Conservation (phyloP, 2,329 filamentous ascomycete genomes). For the Penicillium sp. region DNA sequence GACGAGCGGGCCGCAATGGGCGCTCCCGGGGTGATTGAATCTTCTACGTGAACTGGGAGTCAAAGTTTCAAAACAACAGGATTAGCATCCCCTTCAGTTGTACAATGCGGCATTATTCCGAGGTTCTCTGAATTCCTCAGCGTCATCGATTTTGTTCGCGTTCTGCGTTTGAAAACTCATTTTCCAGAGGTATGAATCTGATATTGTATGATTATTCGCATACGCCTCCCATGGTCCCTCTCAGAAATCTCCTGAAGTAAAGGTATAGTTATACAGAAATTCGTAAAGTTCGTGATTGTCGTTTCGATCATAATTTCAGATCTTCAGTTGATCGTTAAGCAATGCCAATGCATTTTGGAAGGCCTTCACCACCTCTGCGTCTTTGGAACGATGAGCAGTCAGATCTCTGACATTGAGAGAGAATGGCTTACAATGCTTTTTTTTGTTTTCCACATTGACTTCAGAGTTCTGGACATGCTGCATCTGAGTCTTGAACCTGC, state of each 20-base stretch:
- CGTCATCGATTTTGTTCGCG: neutral
- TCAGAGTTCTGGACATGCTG: constrained; percentile 76
- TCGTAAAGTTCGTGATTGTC: constrained; percentile 5
- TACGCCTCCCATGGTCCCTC: neutral
- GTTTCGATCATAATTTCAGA: constrained; percentile 1
- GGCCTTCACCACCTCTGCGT: constrained; percentile 49
- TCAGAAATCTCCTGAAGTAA: neutral
- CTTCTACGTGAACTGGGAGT: too few relatives aligned
- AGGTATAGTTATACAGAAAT: neutral
- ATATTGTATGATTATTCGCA: neutral
- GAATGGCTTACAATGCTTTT: constrained; percentile 71
- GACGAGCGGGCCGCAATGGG: constrained; percentile 44
- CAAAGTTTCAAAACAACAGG: too few relatives aligned
- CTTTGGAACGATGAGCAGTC: constrained; percentile 25
- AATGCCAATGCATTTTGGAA: constrained; percentile 52
- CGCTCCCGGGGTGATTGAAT: constrained; percentile 1
- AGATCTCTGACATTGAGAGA: neutral
- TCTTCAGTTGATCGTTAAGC: constrained; percentile 36
- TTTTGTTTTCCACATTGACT: constrained; percentile 69
- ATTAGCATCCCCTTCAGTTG: too few relatives aligned
- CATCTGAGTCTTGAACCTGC: constrained; percentile 75
- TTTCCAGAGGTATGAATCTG: neutral
- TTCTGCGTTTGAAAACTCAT: neutral
- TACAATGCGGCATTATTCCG: too few relatives aligned
- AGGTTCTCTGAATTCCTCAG: neutral